Percentiles rank a stretch among this genome's conserved stretches.
These are phyloP conservation scores for Bertia moriformis DNA, from an alignment of 2,329 filamentous ascomycete genomes.

Conservation along the genomic window DNA sequence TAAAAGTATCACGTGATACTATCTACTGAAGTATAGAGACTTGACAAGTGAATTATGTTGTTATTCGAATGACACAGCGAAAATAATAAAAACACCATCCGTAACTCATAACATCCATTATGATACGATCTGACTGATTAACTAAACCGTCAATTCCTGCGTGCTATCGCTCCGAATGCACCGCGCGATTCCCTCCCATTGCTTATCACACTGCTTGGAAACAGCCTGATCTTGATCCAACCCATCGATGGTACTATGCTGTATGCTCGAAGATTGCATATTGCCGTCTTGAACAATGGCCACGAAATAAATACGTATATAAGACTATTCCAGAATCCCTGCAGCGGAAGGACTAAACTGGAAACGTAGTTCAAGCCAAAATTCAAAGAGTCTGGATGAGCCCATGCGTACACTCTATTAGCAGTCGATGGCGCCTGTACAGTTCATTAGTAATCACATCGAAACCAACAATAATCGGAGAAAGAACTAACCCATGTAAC, in stretches of 20 bases:
- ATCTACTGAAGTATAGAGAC: too few relatives aligned
- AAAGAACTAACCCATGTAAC: constrained; percentile 42
- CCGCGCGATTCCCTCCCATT: neutral
- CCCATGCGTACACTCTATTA: constrained; percentile 61
- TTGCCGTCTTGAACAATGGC: constrained; percentile 35
- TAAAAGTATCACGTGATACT: neutral
- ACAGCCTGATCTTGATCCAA: too few relatives aligned
- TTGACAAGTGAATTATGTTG: too few relatives aligned
- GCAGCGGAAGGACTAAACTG: constrained; percentile 62
- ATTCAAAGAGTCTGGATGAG: constrained; percentile 18
- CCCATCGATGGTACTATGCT: too few relatives aligned
- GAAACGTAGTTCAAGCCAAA: constrained; percentile 32
- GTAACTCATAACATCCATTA: too few relatives aligned
- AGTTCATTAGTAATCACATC: neutral
- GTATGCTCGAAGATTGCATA: neutral
- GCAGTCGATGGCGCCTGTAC: constrained; percentile 48
- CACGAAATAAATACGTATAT: constrained; percentile 63
- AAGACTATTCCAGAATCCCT: constrained; percentile 72
- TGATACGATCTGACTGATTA: too few relatives aligned
- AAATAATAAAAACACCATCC: too few relatives aligned
- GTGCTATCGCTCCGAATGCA: neutral
- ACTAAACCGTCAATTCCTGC: neutral
- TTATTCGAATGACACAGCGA: too few relatives aligned
- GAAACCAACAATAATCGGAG: neutral
- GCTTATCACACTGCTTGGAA: neutral